Conservation (phyloP, 192 early-diverging fungal species). For the Jimgerdemannia flammicorona region DNA sequence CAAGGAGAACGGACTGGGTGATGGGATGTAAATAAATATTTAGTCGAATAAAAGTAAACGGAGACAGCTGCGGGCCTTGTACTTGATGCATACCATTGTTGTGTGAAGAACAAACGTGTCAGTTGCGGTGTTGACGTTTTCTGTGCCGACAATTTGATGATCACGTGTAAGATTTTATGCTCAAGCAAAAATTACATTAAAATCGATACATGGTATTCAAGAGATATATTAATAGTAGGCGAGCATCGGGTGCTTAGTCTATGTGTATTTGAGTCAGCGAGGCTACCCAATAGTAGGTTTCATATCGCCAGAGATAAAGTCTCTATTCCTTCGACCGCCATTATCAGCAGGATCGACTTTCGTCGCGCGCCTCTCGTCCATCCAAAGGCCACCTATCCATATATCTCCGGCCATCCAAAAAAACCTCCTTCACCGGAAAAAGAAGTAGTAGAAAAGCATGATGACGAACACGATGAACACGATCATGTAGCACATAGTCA, state of each 20-base stretch:
- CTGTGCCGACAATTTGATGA: background rate
- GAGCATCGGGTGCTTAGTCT: too few species aligned
- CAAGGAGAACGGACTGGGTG: conserved; percentile 61
- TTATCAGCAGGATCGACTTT: background rate
- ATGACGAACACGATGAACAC: conserved; percentile 32
- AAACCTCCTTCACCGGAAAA: conserved; percentile 23
- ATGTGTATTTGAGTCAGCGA: too few species aligned
- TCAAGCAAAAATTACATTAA: too few species aligned
- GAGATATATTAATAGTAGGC: too few species aligned
- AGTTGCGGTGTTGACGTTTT: background rate
- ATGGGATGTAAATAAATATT: too few species aligned
- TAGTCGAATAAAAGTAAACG: too few species aligned
- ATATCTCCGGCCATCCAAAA: background rate
- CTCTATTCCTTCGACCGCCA: too few species aligned
- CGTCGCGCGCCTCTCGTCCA: background rate
- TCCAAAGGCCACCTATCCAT: background rate
- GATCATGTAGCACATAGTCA: conserved; percentile 25
- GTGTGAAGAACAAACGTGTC: background rate
- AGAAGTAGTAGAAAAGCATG: conserved; percentile 28
- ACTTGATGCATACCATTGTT: background rate
- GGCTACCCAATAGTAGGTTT: too few species aligned
- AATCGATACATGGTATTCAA: too few species aligned
- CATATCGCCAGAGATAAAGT: too few species aligned
- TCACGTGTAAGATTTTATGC: too few species aligned
- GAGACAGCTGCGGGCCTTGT: too few species aligned